These are phyloP conservation scores for Lycium barbarum DNA, from an alignment of 257 asterid genomes.

Conservation along the genomic window DNA sequence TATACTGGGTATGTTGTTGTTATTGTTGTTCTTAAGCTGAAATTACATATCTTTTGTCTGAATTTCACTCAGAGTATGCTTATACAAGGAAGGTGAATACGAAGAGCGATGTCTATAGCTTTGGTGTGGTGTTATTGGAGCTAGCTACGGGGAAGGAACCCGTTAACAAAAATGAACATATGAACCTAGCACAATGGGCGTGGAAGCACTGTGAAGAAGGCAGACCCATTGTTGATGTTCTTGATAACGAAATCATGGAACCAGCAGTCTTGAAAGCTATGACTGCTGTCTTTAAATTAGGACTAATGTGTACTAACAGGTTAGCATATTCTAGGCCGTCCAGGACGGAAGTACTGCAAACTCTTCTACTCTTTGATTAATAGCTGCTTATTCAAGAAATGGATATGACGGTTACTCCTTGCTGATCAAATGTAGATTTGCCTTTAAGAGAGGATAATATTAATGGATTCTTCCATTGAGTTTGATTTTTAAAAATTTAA, in stretches of 20 bases:
- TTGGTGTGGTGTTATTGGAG: no score
- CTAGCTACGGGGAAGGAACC: slow-evolving; percentile 36
- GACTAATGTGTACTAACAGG: slow-evolving; percentile 41
- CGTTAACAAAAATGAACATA: slow-evolving; percentile 40
- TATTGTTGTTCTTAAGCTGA: not conserved
- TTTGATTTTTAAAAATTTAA: no score
- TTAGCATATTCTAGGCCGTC: slow-evolving; percentile 48
- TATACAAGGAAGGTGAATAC: slow-evolving; percentile 39
- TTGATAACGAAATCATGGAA: slow-evolving; percentile 43
- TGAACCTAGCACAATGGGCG: slow-evolving; percentile 49
- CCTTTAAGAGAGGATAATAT: not conserved
- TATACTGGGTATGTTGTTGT: no score
- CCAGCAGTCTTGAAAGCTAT: slow-evolving; percentile 38
- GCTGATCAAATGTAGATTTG: not conserved
- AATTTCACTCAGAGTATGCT: slow-evolving; percentile 39
- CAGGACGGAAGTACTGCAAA: slow-evolving; percentile 47
- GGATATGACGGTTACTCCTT: not conserved
- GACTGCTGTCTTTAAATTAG: slow-evolving; percentile 40
- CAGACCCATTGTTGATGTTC: slow-evolving; percentile 29
- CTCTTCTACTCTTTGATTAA: slow-evolving; percentile 32
- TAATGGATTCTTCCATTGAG: not conserved
- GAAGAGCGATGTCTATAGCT: no score
- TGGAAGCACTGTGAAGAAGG: slow-evolving; percentile 28
- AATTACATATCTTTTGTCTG: not conserved
- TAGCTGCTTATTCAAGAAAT: not conserved